Evolutionary conservation across 257 asterid species (phyloP).

Genomic region (Petrea volubilis): DNA sequence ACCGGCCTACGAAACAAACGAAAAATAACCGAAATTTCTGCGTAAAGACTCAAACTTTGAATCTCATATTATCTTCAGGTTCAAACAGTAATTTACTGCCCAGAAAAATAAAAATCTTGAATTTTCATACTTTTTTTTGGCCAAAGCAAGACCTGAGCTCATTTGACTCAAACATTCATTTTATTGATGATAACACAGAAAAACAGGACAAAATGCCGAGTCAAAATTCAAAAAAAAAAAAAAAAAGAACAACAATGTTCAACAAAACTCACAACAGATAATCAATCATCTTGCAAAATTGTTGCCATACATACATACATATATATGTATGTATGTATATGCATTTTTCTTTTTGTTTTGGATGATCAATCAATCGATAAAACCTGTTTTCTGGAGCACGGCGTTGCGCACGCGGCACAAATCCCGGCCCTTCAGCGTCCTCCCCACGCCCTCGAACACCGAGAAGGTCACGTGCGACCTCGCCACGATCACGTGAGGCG

Average conservation of each 20-base stretch:
- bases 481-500: slow-evolving; percentile 94
- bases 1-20: no score
- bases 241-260: not conserved
- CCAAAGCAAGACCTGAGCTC: no score
- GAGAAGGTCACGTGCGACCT: slow-evolving; percentile 87
- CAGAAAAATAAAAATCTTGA: not conserved
- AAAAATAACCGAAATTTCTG: no score
- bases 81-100: slow-evolving; percentile 4
- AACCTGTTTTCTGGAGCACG: slow-evolving; percentile 90
- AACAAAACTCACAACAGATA: slow-evolving; percentile 11
- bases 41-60: not conserved
- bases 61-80: not conserved
- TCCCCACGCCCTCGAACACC: slow-evolving; percentile 87
- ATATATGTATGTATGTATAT: not conserved
- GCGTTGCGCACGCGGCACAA: slow-evolving; percentile 80
- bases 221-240: no score
- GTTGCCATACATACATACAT: not conserved
- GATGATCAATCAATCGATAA: slow-evolving; percentile 54
- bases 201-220: slow-evolving; percentile 7
- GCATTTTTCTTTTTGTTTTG: not conserved
- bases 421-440: slow-evolving; percentile 91
- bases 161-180: not conserved
- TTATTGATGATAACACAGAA: slow-evolving; percentile 1
- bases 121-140: not conserved
- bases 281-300: slow-evolving; percentile 12